Evolutionary conservation across 495 filamentous ascomycete genomes (phyloP), one percentile per base, ranked within the genome.

Genomic region (Parmelia sp.): DNA sequence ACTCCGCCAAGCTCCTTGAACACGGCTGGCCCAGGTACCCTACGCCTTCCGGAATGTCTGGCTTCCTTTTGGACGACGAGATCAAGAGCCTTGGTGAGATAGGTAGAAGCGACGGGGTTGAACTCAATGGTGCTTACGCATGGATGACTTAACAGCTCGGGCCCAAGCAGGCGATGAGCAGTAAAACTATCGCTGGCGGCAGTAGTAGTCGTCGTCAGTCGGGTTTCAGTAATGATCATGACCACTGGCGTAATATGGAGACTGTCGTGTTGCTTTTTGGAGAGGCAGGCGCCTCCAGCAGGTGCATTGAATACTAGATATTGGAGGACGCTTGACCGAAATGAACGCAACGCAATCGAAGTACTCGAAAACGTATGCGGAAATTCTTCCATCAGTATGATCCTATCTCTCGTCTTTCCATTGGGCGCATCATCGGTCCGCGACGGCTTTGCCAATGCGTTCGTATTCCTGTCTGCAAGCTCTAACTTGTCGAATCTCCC

Each of bases 301-400:
- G 81, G 82, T 3, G 77, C 80, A 67, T 82, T 84, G 44, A 78
- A 76, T 6, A 87, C 88, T 40, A 97, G 76, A 71, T 88, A 94
- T 62, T 87, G 83, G 42, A 89, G 76, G 31, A 99, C 79, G 19
- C 89, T 82, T 49, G 83, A 79, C 61, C 90, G 83, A 73, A 99
- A 97, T 0, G 89, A 80, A 59, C 82, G 78, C 45, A 97, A 72
- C 61, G 82, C 80, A 21, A 82, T 80, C 15, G 88, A 89, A 0
- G 83, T 86, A 49, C 84, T 82, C 29, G 83, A 82, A 64, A 92
- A 86, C 0, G 89, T 88, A 68, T 89, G 91, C 1, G 95, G 95
- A 72, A 96, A 97, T 71, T 99, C 95, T 78, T 99, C 95, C 58
- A 99, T 81, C 12, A 97, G 74, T 51, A 97, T 88, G 39, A 96